A percentile compares a stretch with the other conserved stretches of the same genome.
Conservation (phyloP, 2,329 filamentous ascomycete genomes). For the Trichoderma breve region DNA sequence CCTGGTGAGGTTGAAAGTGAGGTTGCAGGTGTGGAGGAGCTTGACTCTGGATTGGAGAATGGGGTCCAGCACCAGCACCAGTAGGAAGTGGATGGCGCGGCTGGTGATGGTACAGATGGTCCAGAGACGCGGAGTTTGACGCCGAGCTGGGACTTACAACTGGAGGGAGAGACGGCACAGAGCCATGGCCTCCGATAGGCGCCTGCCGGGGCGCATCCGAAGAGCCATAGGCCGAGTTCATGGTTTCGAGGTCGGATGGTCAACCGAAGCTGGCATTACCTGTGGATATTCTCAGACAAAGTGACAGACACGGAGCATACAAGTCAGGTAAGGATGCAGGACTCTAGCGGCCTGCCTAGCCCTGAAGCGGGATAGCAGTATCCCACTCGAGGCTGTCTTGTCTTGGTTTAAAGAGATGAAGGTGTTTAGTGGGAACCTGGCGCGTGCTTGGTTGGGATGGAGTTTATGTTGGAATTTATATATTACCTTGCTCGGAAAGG, state of each 20-base stretch:
- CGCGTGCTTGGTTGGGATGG: not conserved
- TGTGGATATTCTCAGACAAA: conserved; percentile 1
- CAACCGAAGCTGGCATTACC: not conserved
- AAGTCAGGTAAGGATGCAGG: conserved; percentile 2
- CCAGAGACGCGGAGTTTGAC: conserved; percentile 22
- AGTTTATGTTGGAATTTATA: not conserved
- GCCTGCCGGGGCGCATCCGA: conserved; percentile 35
- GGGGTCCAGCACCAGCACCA: conserved; percentile 21
- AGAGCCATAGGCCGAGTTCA: conserved; percentile 34
- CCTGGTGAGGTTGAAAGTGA: conserved; percentile 19
- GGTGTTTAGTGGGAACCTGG: not conserved
- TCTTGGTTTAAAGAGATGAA: not conserved
- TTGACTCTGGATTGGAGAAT: conserved; percentile 16
- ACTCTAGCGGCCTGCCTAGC: conserved; percentile 2
- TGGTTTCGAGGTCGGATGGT: conserved; percentile 21
- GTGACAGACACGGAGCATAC: conserved; percentile 7
- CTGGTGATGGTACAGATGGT: conserved; percentile 24
- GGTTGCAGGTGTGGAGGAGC: conserved; percentile 26
- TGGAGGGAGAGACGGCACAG: conserved; percentile 26
- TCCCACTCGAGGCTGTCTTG: not conserved
- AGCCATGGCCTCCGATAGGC: conserved; percentile 29
- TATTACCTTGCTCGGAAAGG: not conserved
- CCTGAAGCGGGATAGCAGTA: conserved; percentile 4
- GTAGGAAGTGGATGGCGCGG: conserved; percentile 25
- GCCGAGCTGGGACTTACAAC: conserved; percentile 19